These are phyloP conservation scores for Fusarium duplospermum DNA, from an alignment of 2,329 filamentous ascomycete genomes.

Conservation along the genomic window DNA sequence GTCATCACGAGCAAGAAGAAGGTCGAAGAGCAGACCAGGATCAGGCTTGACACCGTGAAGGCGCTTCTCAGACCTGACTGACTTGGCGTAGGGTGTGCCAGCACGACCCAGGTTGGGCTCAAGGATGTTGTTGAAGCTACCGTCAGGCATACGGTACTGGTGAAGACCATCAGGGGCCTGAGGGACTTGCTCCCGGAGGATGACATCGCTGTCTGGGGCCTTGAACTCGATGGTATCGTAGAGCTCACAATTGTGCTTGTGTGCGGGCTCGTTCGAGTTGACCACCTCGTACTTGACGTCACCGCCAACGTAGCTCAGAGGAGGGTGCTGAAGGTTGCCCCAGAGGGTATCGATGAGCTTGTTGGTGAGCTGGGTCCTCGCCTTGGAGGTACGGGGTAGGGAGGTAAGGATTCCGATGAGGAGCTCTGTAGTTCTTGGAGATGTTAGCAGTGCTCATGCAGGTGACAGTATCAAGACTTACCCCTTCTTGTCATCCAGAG, in stretches of 20 bases:
- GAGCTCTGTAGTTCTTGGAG: slow-evolving; percentile 52
- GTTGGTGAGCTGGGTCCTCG: slow-evolving; percentile 57
- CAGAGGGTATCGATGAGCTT: slow-evolving; percentile 64
- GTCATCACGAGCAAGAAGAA: slow-evolving; percentile 69
- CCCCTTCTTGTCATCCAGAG: slow-evolving; percentile 68
- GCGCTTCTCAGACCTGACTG: slow-evolving; percentile 67
- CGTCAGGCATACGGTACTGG: slow-evolving; percentile 53
- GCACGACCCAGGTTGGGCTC: slow-evolving; percentile 73
- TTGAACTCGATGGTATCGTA: slow-evolving; percentile 54
- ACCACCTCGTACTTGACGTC: slow-evolving; percentile 55
- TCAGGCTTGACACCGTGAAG: slow-evolving; percentile 72
- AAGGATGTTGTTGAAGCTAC: slow-evolving; percentile 66
- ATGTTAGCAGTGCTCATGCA: slow-evolving; percentile 20
- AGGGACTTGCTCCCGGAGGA: slow-evolving; percentile 51
- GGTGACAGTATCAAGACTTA: slow-evolving; percentile 27
- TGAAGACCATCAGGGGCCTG: slow-evolving; percentile 51
- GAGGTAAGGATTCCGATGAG: slow-evolving; percentile 55
- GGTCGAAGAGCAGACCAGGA: slow-evolving; percentile 74
- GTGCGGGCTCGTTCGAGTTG: slow-evolving; percentile 46
- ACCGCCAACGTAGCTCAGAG: slow-evolving; percentile 57
- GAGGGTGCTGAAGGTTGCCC: slow-evolving; percentile 66
- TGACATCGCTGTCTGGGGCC: slow-evolving; percentile 51
- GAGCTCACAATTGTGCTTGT: slow-evolving; percentile 47
- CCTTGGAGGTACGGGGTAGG: slow-evolving; percentile 49
- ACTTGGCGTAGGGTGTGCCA: slow-evolving; percentile 75